Evolutionary conservation across 2,329 filamentous ascomycete species (phyloP).

Genomic region (Fusarium zealandicum): DNA sequence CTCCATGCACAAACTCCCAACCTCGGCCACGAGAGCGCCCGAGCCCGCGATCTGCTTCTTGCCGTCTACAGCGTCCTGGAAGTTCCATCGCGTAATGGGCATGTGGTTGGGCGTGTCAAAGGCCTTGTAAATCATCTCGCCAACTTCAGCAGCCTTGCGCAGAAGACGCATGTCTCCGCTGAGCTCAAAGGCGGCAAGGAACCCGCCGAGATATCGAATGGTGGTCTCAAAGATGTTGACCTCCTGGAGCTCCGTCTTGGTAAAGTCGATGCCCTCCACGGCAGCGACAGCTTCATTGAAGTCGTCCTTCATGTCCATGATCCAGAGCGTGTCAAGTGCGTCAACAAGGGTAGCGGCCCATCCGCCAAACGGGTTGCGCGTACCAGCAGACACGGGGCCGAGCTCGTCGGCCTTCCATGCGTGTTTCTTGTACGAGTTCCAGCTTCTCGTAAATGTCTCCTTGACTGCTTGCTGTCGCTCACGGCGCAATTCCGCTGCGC

Average conservation of each 20-base stretch:
- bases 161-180: slow-evolving; percentile 64
- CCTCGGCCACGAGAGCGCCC: slow-evolving; percentile 54
- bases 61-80: slow-evolving; percentile 45
- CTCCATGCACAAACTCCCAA: slow-evolving; percentile 74
- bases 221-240: slow-evolving; percentile 76
- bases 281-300: slow-evolving; percentile 69
- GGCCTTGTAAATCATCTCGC: slow-evolving; percentile 68
- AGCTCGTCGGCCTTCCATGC: slow-evolving; percentile 73
- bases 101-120: slow-evolving; percentile 75
- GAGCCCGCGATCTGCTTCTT: slow-evolving; percentile 42
- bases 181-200: slow-evolving; percentile 74
- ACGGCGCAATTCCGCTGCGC: slow-evolving; percentile 43
- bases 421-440: slow-evolving; percentile 65
- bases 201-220: slow-evolving; percentile 74
- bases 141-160: slow-evolving; percentile 68
- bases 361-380: slow-evolving; percentile 67
- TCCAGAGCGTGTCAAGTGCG: slow-evolving; percentile 74
- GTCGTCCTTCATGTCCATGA: slow-evolving; percentile 71
- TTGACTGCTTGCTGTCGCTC: slow-evolving; percentile 51
- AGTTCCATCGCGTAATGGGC: slow-evolving; percentile 62
- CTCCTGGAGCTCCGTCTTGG: slow-evolving; percentile 52
- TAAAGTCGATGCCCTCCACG: slow-evolving; percentile 67
- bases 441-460: slow-evolving; percentile 51
- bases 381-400: slow-evolving; percentile 60
- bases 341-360: slow-evolving; percentile 75